A percentile compares a stretch with the other conserved stretches of the same genome.
Conservation (phyloP, 2,329 filamentous ascomycete species). For the Monosporascus sp. region DNA sequence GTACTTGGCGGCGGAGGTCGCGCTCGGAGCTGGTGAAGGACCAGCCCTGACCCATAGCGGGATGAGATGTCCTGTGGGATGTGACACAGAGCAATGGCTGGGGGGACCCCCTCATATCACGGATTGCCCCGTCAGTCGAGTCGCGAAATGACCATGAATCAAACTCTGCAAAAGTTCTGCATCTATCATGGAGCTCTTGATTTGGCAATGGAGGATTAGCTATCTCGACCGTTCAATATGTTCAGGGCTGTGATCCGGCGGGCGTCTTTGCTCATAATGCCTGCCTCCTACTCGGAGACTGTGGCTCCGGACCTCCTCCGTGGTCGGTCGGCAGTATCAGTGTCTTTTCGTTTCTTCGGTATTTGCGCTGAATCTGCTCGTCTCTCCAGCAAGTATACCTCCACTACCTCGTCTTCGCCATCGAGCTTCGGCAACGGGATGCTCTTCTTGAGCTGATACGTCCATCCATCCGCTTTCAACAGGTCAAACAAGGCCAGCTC, state of each 20-base stretch:
- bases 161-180: constrained; percentile 61
- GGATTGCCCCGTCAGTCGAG: constrained; percentile 60
- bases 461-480: constrained; percentile 41
- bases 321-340: background rate
- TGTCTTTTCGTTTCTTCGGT: background rate
- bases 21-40: constrained; percentile 56
- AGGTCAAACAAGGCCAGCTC: constrained; percentile 44
- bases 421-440: constrained; percentile 42
- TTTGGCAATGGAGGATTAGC: background rate
- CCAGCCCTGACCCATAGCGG: constrained; percentile 55
- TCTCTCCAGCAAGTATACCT: constrained; percentile 48
- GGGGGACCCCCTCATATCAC: constrained; percentile 59
- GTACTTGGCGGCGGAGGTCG: constrained; percentile 62
- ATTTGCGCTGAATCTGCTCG: background rate
- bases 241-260: no score
- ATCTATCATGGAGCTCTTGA: constrained; percentile 62
- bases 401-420: constrained; percentile 38
- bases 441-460: constrained; percentile 31
- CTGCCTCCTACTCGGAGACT: background rate
- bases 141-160: constrained; percentile 72
- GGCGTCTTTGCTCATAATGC: no score
- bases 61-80: constrained; percentile 61
- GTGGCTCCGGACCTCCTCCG: background rate
- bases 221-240: background rate
- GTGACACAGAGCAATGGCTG: constrained; percentile 60